Evolutionary conservation across 805 yeast genomes (phyloP).

Genomic region (Grigorovia yakushimaensis): DNA sequence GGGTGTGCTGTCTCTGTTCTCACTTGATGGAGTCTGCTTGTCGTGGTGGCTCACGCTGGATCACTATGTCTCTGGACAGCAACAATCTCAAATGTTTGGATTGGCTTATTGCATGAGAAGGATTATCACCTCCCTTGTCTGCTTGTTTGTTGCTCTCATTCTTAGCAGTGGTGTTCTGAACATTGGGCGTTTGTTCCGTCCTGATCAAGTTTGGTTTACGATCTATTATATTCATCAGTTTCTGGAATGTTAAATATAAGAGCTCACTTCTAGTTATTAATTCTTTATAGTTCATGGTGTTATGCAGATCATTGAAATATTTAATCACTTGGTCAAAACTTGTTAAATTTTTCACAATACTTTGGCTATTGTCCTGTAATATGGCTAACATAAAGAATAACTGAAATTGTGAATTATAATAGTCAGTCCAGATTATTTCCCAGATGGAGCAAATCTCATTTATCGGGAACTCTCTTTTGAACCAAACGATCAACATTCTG

Average conservation of each 20-base stretch:
- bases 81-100: conserved; percentile 40
- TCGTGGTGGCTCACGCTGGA: conserved; percentile 46
- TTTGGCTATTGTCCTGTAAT: conserved; percentile 75
- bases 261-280: conserved; percentile 77
- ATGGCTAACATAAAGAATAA: conserved; percentile 80
- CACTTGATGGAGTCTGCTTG: conserved; percentile 19
- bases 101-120: no score
- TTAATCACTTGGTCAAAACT: conserved; percentile 87
- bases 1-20: background rate
- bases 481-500: conserved; percentile 93
- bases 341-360: conserved; percentile 60
- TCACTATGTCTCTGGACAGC: conserved; percentile 49
- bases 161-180: background rate
- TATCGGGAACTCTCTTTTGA: conserved; percentile 80
- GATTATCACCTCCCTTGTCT: no score
- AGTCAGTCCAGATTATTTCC: conserved; percentile 91
- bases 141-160: background rate
- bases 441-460: conserved; percentile 70
- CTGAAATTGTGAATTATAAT: conserved; percentile 76
- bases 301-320: conserved; percentile 83
- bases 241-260: conserved; percentile 67
- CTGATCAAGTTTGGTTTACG: conserved; percentile 27
- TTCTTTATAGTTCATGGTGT: conserved; percentile 65
- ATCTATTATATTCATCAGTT: conserved; percentile 73
- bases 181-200: conserved; percentile 3